Conservation (phyloP, 495 filamentous ascomycete genomes). For the Chaetomium cochliodes region DNA sequence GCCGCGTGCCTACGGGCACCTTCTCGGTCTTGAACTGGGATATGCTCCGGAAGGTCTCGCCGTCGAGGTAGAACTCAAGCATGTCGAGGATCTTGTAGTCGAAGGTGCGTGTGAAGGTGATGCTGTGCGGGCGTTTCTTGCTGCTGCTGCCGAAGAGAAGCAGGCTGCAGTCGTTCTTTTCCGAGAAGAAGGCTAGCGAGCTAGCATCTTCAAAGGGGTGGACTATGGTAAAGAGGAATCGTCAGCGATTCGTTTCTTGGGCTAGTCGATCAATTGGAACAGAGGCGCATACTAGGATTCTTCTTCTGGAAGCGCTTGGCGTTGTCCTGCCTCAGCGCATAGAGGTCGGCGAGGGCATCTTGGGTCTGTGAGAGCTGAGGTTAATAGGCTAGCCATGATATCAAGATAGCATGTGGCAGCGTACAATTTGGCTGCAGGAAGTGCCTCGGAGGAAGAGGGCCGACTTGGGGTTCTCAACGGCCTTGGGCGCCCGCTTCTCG, state of each 20-base stretch:
- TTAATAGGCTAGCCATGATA: background rate
- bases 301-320: conserved; percentile 91
- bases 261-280: too few species aligned
- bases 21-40: conserved; percentile 79
- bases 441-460: conserved; percentile 83
- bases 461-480: conserved; percentile 80
- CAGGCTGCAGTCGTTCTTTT: conserved; percentile 85
- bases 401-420: background rate
- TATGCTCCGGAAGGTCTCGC: conserved; percentile 61
- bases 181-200: conserved; percentile 85
- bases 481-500: conserved; percentile 86
- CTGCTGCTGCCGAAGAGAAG: conserved; percentile 72
- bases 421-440: conserved; percentile 68
- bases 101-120: conserved; percentile 83
- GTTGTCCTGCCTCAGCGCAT: conserved; percentile 74
- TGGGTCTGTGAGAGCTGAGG: conserved; percentile 42
- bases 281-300: conserved; percentile 56
- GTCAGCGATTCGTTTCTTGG: background rate
- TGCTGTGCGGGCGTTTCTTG: conserved; percentile 90
- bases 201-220: conserved; percentile 90
- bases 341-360: conserved; percentile 76
- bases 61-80: conserved; percentile 80
- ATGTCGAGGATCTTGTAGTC: conserved; percentile 85
- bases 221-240: conserved; percentile 12
- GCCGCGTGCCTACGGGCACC: conserved; percentile 77